A percentile compares a stretch with the other conserved stretches of the same genome.
Conservation (phyloP, 2,329 filamentous ascomycete species). For the Stagonosporopsis rhizophila region DNA sequence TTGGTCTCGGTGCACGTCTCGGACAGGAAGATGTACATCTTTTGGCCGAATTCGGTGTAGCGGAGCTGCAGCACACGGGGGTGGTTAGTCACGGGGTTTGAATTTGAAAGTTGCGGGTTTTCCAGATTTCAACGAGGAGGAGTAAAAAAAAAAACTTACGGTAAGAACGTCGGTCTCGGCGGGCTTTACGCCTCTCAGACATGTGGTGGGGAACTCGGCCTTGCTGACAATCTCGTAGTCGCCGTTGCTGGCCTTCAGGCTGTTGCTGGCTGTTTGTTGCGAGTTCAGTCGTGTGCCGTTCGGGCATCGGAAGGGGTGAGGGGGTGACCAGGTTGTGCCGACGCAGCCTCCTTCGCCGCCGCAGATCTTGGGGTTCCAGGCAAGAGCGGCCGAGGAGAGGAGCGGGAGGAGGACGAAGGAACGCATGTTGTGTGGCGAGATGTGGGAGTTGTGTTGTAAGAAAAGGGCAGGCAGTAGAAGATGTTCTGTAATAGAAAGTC, state of each 20-base stretch:
- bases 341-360: conserved; percentile 13
- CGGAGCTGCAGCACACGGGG: neutral
- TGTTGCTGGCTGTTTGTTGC: neutral
- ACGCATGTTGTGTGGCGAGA: conserved; percentile 5
- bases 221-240: conserved; percentile 1
- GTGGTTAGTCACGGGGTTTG: neutral
- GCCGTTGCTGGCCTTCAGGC: neutral
- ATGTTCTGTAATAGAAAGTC: too few species aligned
- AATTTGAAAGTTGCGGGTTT: neutral
- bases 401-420: conserved; percentile 1
- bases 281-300: neutral
- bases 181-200: conserved; percentile 5
- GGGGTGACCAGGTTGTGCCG: neutral
- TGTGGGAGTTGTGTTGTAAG: too few species aligned
- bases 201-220: conserved; percentile 11
- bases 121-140: too few species aligned
- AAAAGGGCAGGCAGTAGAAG: too few species aligned
- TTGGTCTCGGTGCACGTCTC: conserved; percentile 6
- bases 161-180: neutral
- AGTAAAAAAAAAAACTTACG: too few species aligned
- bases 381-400: conserved; percentile 3
- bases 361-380: conserved; percentile 12
- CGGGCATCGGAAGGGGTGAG: neutral
- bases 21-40: conserved; percentile 11
- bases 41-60: neutral